Percentiles rank a stretch among this genome's conserved stretches.
phyloP scores from a whole-genome alignment of 768 basidiomycete species.

The Termitomyces sp. region DNA sequence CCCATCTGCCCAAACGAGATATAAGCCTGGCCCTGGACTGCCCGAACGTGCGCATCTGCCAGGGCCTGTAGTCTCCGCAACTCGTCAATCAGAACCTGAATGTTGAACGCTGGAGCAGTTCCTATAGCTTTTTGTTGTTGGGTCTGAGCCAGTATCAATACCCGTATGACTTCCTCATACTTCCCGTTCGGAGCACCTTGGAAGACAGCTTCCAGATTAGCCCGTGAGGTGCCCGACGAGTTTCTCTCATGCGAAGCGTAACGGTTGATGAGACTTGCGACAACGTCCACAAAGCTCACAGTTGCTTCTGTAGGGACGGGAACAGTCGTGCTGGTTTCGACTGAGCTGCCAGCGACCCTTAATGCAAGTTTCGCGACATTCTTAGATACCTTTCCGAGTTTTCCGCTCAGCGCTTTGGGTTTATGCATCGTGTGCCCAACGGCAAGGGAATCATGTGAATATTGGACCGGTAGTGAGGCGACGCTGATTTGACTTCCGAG shows the following conservation, averaged over 20 bases:
- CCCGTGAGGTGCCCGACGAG: background rate
- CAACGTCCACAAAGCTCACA: background rate
- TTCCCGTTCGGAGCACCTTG: background rate
- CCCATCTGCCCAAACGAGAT: background rate
- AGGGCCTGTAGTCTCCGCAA: background rate
- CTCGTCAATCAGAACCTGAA: background rate
- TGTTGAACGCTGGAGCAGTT: background rate
- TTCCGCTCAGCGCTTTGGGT: background rate
- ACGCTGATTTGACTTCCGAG: background rate
- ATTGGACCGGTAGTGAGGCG: background rate
- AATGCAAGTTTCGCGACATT: background rate
- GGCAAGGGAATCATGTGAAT: background rate
- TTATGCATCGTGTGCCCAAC: background rate
- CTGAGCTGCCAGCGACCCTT: background rate
- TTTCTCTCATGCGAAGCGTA: background rate
- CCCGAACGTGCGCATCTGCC: background rate
- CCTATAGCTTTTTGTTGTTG: background rate
- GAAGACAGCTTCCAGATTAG: conserved; percentile 1
- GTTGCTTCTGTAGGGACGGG: background rate
- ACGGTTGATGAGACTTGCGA: background rate
- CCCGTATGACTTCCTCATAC: background rate
- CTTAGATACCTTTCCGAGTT: background rate
- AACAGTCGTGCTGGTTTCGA: background rate
- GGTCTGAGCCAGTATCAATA: background rate
- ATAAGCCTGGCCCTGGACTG: background rate